Evolutionary conservation across 257 asterid genomes (phyloP).

Genomic region (Nicotiana undulata): DNA sequence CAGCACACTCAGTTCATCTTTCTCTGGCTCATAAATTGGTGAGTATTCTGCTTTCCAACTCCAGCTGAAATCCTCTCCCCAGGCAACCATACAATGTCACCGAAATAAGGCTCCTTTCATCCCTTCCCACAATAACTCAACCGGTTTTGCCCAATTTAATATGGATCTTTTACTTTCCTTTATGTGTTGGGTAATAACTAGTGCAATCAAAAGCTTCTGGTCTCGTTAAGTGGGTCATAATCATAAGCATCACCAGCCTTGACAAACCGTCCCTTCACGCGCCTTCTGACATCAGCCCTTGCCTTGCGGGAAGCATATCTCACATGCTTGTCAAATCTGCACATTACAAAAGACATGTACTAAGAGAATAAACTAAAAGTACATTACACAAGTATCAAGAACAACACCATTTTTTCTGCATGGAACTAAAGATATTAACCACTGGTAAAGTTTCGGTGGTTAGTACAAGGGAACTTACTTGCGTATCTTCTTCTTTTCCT

Average conservation of each 20-base stretch:
- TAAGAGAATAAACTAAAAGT: background rate
- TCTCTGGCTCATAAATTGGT: background rate
- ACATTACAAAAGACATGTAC: background rate
- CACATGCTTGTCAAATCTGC: constrained; percentile 52
- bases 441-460: background rate
- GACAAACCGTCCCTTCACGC: constrained; percentile 72
- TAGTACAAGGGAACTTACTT: constrained; percentile 32
- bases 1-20: background rate
- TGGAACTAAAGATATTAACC: background rate
- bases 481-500: constrained; percentile 65
- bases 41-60: background rate
- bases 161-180: background rate
- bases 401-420: background rate
- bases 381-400: background rate
- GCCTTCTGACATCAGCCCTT: constrained; percentile 64
- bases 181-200: background rate
- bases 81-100: background rate
- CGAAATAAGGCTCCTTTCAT: background rate
- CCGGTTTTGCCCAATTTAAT: background rate
- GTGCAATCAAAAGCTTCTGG: constrained; percentile 21
- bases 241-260: constrained; percentile 64
- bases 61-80: background rate
- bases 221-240: constrained; percentile 44
- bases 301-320: constrained; percentile 64
- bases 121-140: background rate